Conservation (phyloP, 768 basidiomycete genomes). For the Russula lepida region DNA sequence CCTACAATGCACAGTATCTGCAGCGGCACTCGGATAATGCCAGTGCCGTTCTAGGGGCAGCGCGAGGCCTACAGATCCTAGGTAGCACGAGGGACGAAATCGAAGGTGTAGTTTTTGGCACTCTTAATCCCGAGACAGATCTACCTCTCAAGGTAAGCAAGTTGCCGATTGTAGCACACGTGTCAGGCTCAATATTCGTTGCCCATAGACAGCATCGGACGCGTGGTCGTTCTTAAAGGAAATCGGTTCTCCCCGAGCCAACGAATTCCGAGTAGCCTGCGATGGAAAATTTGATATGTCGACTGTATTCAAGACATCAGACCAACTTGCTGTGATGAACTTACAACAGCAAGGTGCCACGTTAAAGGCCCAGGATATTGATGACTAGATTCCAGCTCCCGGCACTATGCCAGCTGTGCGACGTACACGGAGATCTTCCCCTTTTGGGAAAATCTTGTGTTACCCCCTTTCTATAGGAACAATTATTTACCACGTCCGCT, state of each 20-base stretch:
- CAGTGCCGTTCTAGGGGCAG: slow-evolving; percentile 51
- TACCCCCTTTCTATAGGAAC: not conserved
- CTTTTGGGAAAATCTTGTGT: not conserved
- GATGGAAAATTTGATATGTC: slow-evolving; percentile 49
- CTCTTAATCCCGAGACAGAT: slow-evolving; percentile 35
- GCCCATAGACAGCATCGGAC: slow-evolving; percentile 42
- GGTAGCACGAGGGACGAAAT: slow-evolving; percentile 47
- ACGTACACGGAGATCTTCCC: not conserved
- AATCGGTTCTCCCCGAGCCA: slow-evolving; percentile 43
- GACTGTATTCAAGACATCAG: slow-evolving; percentile 52
- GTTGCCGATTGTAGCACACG: not conserved
- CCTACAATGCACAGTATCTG: slow-evolving; percentile 68
- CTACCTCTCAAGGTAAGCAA: slow-evolving; percentile 41
- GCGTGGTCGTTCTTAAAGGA: slow-evolving; percentile 42
- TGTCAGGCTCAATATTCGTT: not conserved
- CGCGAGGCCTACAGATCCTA: slow-evolving; percentile 45
- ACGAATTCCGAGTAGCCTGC: slow-evolving; percentile 54
- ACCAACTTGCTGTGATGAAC: slow-evolving; percentile 39
- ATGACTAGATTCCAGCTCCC: slow-evolving; percentile 1
- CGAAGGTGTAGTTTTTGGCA: slow-evolving; percentile 47
- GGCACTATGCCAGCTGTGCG: not conserved
- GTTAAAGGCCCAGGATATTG: slow-evolving; percentile 7
- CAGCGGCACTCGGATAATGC: slow-evolving; percentile 49
- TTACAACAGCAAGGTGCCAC: slow-evolving; percentile 21
- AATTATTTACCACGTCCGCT: not conserved